phyloP scores from a whole-genome alignment of 768 basidiomycete species.

The Lentinula boryana region DNA sequence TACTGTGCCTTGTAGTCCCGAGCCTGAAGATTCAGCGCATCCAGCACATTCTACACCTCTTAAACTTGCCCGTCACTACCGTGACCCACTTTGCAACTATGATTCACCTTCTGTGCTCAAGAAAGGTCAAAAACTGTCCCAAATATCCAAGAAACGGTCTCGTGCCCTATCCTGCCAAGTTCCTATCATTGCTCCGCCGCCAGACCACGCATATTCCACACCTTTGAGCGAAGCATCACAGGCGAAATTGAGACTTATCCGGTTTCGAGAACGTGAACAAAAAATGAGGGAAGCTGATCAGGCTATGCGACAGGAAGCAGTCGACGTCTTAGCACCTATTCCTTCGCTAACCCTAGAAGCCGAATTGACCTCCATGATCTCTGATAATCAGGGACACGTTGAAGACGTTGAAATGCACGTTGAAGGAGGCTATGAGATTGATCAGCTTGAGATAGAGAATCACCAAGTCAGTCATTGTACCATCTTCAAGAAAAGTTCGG shows the following conservation, averaged over 20 bases:
- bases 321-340: too few relatives aligned
- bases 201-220: conserved; percentile 22
- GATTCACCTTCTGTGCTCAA: not conserved
- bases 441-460: conserved; percentile 11
- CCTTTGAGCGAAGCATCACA: conserved; percentile 31
- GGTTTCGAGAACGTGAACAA: conserved; percentile 37
- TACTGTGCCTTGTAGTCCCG: conserved; percentile 5
- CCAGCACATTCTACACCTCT: not conserved
- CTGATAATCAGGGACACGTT: conserved; percentile 5
- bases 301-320: not conserved
- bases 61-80: not conserved
- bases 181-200: conserved; percentile 53
- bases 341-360: not conserved
- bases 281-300: conserved; percentile 28
- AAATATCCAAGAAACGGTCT: not conserved
- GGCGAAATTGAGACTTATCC: conserved; percentile 36
- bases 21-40: not conserved
- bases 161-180: conserved; percentile 17
- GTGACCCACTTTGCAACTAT: not conserved
- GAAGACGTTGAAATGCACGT: not conserved
- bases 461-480: not conserved
- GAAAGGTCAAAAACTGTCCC: not conserved
- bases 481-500: conserved; percentile 1
- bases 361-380: not conserved
- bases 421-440: conserved; percentile 8